Conservation (phyloP, 345 rosid genomes). For the Linum trigynum region DNA sequence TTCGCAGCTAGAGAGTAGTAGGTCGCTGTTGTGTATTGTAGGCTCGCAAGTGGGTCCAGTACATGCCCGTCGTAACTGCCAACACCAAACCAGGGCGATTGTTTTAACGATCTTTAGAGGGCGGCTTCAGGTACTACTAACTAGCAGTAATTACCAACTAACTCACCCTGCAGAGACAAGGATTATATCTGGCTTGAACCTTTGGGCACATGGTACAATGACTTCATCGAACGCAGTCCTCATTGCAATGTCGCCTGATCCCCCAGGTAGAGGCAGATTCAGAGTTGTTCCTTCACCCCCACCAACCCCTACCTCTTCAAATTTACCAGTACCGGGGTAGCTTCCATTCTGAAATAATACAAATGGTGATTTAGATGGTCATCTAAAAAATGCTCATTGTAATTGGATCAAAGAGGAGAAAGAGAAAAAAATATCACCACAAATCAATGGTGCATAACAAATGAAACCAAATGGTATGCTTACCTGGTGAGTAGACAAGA, state of each 20-base stretch:
- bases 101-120: neutral
- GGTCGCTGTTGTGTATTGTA: conserved; percentile 79
- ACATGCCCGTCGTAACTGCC: conserved; percentile 82
- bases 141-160: neutral
- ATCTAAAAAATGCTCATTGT: too few species aligned
- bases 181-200: conserved; percentile 85
- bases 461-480: conserved; percentile 4
- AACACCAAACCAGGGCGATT: neutral
- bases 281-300: conserved; percentile 83
- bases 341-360: conserved; percentile 57
- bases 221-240: conserved; percentile 76
- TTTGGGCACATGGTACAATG: conserved; percentile 75
- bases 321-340: conserved; percentile 87
- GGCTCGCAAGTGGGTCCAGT: conserved; percentile 75
- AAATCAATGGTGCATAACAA: neutral
- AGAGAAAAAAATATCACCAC: neutral
- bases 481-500: conserved; percentile 93
- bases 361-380: too few species aligned
- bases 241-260: conserved; percentile 85
- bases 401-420: neutral
- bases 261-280: conserved; percentile 89
- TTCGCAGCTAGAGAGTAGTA: conserved; percentile 62
- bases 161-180: conserved; percentile 97
- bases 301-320: conserved; percentile 65
- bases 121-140: neutral